Base-by-base conservation (phyloP, 1,139 yeast genomes). In the Debaryomyces sp. region DNA sequence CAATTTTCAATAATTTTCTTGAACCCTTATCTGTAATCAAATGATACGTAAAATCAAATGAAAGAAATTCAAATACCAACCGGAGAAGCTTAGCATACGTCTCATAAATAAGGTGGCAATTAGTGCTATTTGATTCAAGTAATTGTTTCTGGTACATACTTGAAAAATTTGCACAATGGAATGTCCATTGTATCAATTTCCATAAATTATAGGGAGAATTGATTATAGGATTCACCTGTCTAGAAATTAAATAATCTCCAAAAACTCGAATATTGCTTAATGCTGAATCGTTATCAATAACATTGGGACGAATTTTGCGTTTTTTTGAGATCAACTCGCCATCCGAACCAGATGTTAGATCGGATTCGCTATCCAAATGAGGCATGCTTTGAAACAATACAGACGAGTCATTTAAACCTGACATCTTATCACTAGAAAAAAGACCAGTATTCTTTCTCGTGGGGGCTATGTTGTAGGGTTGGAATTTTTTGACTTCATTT, bases 151-250 rank as follows among this genome's bases (percentile, higher is more conserved):
- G 67, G 35, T 58, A 56, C 39, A 60, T 54, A 6, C 61, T 53
- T 4, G 67, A 59, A 44, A 53, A 50, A 17, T 66, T 66, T 10
- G 73, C 70, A 56, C 78, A 73, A 51, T 62, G 61, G 44, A 70
- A 70, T 2, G 67, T 53, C 77, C 77, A 73, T 44, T 66, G 63
- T 6, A 71, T 49, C 40, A 73, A 51, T 8, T 56, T 50, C 77
- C 77, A 71, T 8, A 72, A 8, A 41, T 55, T 58, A 52, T 67
- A 73, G 4, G 52, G 54, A 4, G 49, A 29, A 27, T 57, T 55
- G 3, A 50, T 43, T 4, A 45, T 48, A 0, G 70, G 70, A 41
- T 62, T 63, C 15, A 71, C 53, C 41, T 57, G 60, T 10, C 51
- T 49, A 10, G 67, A 55, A 5, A 73, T 47, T 5, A 70, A 47